Evolutionary conservation across 108 stramenopile genomes (phyloP).

Genomic region (Schizochytrium sp.): DNA sequence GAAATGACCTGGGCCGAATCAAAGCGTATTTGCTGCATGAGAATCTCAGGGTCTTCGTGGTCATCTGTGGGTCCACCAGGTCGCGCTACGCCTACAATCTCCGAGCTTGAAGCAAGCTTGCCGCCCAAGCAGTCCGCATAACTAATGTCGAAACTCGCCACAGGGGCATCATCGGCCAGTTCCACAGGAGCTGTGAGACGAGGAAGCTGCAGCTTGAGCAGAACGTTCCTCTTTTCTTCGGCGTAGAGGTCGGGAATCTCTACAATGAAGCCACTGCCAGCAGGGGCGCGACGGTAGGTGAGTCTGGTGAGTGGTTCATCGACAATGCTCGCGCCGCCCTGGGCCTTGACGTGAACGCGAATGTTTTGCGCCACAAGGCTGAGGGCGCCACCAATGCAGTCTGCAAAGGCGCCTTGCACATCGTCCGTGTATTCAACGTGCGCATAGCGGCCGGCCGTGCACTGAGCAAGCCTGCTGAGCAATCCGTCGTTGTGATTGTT

Average conservation of each 20-base stretch:
- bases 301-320: not conserved
- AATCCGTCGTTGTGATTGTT: slow-evolving; percentile 42
- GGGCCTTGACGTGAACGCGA: slow-evolving; percentile 29
- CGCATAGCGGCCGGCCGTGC: slow-evolving; percentile 43
- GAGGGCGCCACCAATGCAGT: slow-evolving; percentile 58
- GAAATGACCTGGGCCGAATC: not conserved
- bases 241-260: not conserved
- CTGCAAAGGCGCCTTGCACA: slow-evolving; percentile 56
- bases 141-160: not conserved
- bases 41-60: not conserved
- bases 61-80: not conserved
- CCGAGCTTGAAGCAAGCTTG: not conserved
- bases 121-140: not conserved
- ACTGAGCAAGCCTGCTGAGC: slow-evolving; percentile 38
- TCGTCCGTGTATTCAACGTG: slow-evolving; percentile 46
- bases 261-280: not conserved
- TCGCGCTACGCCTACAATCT: not conserved
- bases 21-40: not conserved
- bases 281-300: not conserved
- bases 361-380: slow-evolving; percentile 56
- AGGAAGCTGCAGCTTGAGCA: not conserved
- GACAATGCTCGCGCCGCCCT: not conserved
- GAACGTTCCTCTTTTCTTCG: not conserved
- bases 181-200: not conserved
- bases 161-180: not conserved